Base-by-base conservation (phyloP, 805 yeast species). In the Priceomyces fermenticarens region DNA sequence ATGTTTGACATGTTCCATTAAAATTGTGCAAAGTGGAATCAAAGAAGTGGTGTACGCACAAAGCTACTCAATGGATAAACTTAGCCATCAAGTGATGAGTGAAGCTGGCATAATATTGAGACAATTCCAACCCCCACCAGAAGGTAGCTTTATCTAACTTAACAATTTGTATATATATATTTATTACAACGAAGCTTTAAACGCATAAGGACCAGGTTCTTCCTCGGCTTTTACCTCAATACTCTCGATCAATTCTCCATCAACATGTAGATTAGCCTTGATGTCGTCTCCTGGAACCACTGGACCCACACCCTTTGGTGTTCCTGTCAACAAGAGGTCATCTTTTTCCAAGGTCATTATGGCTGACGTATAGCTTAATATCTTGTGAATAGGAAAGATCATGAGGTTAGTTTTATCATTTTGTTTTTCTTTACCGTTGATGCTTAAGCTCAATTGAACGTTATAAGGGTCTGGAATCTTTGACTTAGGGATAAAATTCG, bases 291-390 rank as follows among this genome's bases (percentile, higher is more conserved):
- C 98, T 0, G 95, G 86, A 4, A 61, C 62, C 27, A 90, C 66
- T 17, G 75, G 67, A 7, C 98, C 97, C n/a, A 93, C 99, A 12
- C 99, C 99, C 62, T 89, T 88, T 35, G 99, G 99, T 1, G 99
- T 93, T 12, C 99, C 99, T 1, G 99, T 93, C 38, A 93, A 72
- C 43, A 93, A 81, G 47, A 93, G 73, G 57, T 93, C 99, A 25
- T 97, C 97, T 40, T 87, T 82, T 53, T 90, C 81, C 42, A 93
- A 70, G 3, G 97, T 88, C 91, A 91, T 91, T 53, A 88, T 81
- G n/a, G 81, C 65, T 3, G 96, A 85, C 80, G 90, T 85, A 38
- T 84, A 78, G 41, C 85, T 75, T 46, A 93, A 70, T 46, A 93
- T 83, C 52, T 80, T 76, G 54, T 89, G 90, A 55, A 93, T 81